Conservation (phyloP, 345 rosid species). For the Eucalyptus erythrocorys region DNA sequence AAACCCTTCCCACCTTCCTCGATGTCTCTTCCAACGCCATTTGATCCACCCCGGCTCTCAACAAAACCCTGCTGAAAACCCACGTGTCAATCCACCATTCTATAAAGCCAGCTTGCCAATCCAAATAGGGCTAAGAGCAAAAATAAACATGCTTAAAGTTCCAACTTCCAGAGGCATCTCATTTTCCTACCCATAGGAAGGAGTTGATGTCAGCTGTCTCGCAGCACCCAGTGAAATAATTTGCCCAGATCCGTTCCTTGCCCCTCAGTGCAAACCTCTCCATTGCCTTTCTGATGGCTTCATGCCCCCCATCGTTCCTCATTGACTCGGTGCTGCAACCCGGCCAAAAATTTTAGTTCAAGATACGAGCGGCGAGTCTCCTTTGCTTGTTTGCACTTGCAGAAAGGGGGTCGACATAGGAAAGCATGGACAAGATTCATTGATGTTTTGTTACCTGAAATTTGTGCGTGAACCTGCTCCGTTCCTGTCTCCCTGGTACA, state of each 20-base stretch:
- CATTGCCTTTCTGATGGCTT: slow-evolving; percentile 64
- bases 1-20: slow-evolving; percentile 64
- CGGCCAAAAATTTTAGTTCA: neutral
- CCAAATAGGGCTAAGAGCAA: neutral
- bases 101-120: neutral
- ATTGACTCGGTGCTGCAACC: slow-evolving; percentile 58
- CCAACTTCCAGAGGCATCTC: neutral
- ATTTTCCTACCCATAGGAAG: slow-evolving; percentile 50
- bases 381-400: neutral
- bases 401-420: neutral
- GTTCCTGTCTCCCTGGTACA: slow-evolving; percentile 63
- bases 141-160: neutral
- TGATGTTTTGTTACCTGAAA: slow-evolving; percentile 37
- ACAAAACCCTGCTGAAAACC: slow-evolving; percentile 42
- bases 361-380: neutral
- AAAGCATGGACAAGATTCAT: neutral
- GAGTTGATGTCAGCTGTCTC: slow-evolving; percentile 89
- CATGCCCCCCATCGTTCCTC: slow-evolving; percentile 73
- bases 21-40: slow-evolving; percentile 29
- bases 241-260: slow-evolving; percentile 90
- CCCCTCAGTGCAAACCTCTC: slow-evolving; percentile 59
- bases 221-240: slow-evolving; percentile 71
- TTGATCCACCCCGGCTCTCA: too few relatives aligned
- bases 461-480: slow-evolving; percentile 95
- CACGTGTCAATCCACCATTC: neutral